These are phyloP conservation scores for Thelonectria blattea DNA, from an alignment of 2,329 filamentous ascomycete genomes.

Conservation along the genomic window DNA sequence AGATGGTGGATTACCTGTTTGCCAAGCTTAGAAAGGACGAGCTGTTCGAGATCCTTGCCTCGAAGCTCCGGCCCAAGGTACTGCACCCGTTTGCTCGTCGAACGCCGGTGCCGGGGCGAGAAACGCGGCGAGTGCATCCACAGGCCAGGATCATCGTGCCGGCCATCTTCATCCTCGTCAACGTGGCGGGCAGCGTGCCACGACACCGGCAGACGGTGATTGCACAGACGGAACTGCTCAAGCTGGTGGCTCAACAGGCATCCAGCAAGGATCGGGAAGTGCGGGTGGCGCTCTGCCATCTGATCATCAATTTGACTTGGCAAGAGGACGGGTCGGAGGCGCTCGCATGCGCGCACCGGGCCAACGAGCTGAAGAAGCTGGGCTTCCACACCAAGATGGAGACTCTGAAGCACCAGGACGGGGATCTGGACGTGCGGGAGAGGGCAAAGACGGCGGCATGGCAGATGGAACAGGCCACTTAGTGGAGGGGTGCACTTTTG, in stretches of 20 bases:
- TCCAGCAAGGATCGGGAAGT: constrained; percentile 75
- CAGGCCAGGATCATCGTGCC: constrained; percentile 75
- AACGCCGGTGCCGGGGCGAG: constrained; percentile 40
- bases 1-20: constrained; percentile 88
- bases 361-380: constrained; percentile 70
- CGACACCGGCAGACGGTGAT: constrained; percentile 80
- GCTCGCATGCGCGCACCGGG: constrained; percentile 69
- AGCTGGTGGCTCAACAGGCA: constrained; percentile 75
- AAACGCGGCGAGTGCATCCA: constrained; percentile 60
- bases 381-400: constrained; percentile 74
- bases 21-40: constrained; percentile 75
- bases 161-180: constrained; percentile 82
- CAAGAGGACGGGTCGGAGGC: constrained; percentile 75
- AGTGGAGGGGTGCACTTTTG: not conserved
- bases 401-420: constrained; percentile 67
- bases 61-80: constrained; percentile 72
- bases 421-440: constrained; percentile 82
- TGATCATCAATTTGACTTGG: constrained; percentile 86
- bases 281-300: constrained; percentile 79
- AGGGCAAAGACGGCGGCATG: constrained; percentile 79
- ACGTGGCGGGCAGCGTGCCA: constrained; percentile 83
- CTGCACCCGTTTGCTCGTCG: constrained; percentile 60
- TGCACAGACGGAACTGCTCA: constrained; percentile 76
- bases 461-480: constrained; percentile 64
- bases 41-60: constrained; percentile 80